Percentiles rank a stretch among this genome's conserved stretches.
Conservation (phyloP, 2,329 filamentous ascomycete genomes). For the Xylariales sp. region DNA sequence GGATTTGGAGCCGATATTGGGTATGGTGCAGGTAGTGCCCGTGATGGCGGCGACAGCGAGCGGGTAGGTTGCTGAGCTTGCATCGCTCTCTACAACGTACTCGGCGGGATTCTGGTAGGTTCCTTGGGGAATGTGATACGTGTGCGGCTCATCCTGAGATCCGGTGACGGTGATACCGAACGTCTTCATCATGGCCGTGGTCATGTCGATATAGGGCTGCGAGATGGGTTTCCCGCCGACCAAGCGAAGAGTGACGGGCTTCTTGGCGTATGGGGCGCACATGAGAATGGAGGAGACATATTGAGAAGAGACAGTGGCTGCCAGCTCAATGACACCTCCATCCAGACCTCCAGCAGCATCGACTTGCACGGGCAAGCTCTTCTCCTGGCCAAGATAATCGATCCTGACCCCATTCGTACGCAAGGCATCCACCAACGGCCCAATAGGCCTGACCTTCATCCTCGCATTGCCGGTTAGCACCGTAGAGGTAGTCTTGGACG, state of each 20-base stretch:
- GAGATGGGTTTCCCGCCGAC: slow-evolving; percentile 98
- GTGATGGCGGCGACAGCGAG: slow-evolving; percentile 92
- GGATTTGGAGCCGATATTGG: slow-evolving; percentile 89
- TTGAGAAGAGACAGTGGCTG: slow-evolving; percentile 96
- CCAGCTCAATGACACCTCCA: slow-evolving; percentile 84
- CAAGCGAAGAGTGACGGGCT: slow-evolving; percentile 81
- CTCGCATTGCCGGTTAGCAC: slow-evolving; percentile 88
- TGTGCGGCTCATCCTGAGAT: slow-evolving; percentile 76
- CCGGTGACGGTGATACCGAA: slow-evolving; percentile 80
- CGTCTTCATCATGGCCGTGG: slow-evolving; percentile 90
- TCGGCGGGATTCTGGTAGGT: slow-evolving; percentile 77
- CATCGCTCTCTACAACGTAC: slow-evolving; percentile 94
- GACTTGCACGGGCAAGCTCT: slow-evolving; percentile 79
- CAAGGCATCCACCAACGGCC: slow-evolving; percentile 85
- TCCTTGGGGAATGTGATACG: slow-evolving; percentile 87
- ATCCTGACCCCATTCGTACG: slow-evolving; percentile 81
- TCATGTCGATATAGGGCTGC: slow-evolving; percentile 98
- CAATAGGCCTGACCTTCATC: slow-evolving; percentile 95
- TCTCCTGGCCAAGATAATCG: slow-evolving; percentile 77
- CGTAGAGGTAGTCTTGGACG: slow-evolving; percentile 61
- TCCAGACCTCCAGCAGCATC: slow-evolving; percentile 77
- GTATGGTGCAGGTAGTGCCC: slow-evolving; percentile 90
- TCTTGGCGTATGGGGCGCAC: slow-evolving; percentile 94
- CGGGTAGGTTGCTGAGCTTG: slow-evolving; percentile 95
- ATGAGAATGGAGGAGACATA: slow-evolving; percentile 96